Evolutionary conservation across 495 filamentous ascomycete species (phyloP), one percentile per base, ranked within the genome.

Genomic region (Penicillium antarcticum): DNA sequence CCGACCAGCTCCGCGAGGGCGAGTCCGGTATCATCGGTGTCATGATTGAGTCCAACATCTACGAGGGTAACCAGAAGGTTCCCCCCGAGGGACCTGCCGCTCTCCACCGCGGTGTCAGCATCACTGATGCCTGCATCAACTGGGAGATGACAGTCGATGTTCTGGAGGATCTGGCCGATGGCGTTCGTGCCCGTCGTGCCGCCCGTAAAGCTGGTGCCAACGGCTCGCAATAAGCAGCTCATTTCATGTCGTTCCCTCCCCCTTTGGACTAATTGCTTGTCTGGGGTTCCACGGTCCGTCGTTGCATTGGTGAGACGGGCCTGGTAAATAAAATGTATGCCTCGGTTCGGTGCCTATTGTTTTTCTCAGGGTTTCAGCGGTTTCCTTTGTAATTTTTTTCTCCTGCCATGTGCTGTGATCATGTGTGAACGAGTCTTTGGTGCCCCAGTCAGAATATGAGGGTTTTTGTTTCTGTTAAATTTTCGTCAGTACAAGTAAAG

Each of bases 1-100:
- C 84, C 23, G 85, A 91, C 36, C 94, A 98, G 75, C 70, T 98
- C 35, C 86, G 87, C 36, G 84, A 85, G 60, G 94, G 94, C 36
- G 88, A 98, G 73, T 84, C 80, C 42, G 88, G 80, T 48, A 96
- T 98, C 62, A 80, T 97, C 55, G 94, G 92, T 56, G 87, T 97
- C 55, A 98, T 98, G 94, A 95, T 98, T 60, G 94, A 98, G 75
- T 95, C 89, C 60, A 94, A 97, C 72, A 91, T 98, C 80, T 82
- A 91, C 66, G 94, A 96, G 74, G 94, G 94, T 62, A 80, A 87
- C 77, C 94, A 98, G 71, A 96, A 96, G 72, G 89, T 96, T 9
- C 91, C 94, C 2, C 61, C 84, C 14, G 92, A 91, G 65, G 92
- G 92, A 17, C 87, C 86, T 9, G 68, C 80, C 0, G 87, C 72